These are phyloP conservation scores for Choiromyces venosus DNA, from an alignment of 495 filamentous ascomycete species.

Conservation along the genomic window DNA sequence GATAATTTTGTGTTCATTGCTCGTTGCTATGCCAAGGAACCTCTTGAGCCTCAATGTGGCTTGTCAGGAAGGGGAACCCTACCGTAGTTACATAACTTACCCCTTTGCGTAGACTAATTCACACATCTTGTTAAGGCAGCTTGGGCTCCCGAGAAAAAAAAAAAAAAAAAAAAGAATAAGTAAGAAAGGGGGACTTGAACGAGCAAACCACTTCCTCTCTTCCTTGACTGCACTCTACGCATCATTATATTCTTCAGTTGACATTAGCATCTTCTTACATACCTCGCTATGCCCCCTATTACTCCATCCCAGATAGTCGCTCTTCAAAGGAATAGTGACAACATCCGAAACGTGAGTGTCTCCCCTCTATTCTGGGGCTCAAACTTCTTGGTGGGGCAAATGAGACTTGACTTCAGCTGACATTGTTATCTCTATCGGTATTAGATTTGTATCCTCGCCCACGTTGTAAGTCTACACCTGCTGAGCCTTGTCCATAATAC, in stretches of 20 bases:
- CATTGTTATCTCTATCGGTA: conserved; percentile 18
- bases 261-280: not conserved
- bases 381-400: conserved; percentile 5
- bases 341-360: conserved; percentile 41
- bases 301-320: conserved; percentile 39
- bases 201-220: not conserved
- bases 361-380: conserved; percentile 2
- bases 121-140: not conserved
- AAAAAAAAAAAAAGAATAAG: too few species aligned
- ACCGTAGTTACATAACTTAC: too few species aligned
- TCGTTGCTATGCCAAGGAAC: not conserved
- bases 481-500: conserved; percentile 7
- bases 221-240: not conserved
- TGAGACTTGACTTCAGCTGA: conserved; percentile 13
- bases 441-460: conserved; percentile 94
- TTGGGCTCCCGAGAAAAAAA: not conserved
- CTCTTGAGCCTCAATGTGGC: not conserved
- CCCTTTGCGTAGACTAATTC: not conserved
- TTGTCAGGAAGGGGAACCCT: too few species aligned
- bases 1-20: not conserved
- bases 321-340: conserved; percentile 39
- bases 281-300: conserved; percentile 38
- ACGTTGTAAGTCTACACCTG: conserved; percentile 64
- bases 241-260: not conserved
- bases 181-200: not conserved